Conservation (phyloP, 495 filamentous ascomycete genomes). For the Hapsidospora chrysogenum region DNA sequence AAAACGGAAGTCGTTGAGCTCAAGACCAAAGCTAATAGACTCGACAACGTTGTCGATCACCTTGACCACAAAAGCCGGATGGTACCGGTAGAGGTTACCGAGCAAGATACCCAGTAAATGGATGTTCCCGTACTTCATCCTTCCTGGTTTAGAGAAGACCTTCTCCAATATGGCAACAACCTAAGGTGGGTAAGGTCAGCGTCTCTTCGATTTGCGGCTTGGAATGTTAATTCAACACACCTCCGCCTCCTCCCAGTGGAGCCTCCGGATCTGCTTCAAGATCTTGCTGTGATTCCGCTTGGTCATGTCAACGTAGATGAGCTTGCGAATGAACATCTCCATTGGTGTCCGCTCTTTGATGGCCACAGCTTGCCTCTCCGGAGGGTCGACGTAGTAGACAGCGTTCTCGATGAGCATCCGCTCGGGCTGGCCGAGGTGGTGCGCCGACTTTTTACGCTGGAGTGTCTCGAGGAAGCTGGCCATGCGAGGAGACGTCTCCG, state of each 20-base stretch:
- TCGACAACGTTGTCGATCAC: slow-evolving; percentile 86
- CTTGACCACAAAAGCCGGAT: slow-evolving; percentile 73
- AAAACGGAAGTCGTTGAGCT: slow-evolving; percentile 94
- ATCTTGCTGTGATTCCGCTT: slow-evolving; percentile 88
- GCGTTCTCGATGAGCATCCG: slow-evolving; percentile 98
- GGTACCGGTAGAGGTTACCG: slow-evolving; percentile 74
- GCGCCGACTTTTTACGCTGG: slow-evolving; percentile 86
- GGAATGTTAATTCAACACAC: slow-evolving; percentile 18
- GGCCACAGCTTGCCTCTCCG: slow-evolving; percentile 79
- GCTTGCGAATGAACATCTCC: slow-evolving; percentile 78
- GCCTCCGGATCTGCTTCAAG: slow-evolving; percentile 78
- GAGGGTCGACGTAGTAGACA: slow-evolving; percentile 94
- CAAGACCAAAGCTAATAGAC: slow-evolving; percentile 72
- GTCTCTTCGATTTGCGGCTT: slow-evolving; percentile 5
- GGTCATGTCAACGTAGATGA: slow-evolving; percentile 85
- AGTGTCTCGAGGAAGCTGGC: slow-evolving; percentile 84
- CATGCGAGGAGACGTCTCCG: slow-evolving; percentile 88
- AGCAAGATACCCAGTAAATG: slow-evolving; percentile 88
- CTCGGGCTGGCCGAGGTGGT: slow-evolving; percentile 89
- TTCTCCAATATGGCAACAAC: slow-evolving; percentile 74
- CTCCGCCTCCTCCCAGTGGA: slow-evolving; percentile 93
- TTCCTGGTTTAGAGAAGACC: slow-evolving; percentile 87
- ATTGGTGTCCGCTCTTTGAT: slow-evolving; percentile 92
- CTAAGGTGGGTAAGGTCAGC: slow-evolving; percentile 20
- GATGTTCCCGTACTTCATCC: slow-evolving; percentile 95